These are phyloP conservation scores for Solanum verrucosum DNA, from an alignment of 257 asterid species.

Conservation along the genomic window DNA sequence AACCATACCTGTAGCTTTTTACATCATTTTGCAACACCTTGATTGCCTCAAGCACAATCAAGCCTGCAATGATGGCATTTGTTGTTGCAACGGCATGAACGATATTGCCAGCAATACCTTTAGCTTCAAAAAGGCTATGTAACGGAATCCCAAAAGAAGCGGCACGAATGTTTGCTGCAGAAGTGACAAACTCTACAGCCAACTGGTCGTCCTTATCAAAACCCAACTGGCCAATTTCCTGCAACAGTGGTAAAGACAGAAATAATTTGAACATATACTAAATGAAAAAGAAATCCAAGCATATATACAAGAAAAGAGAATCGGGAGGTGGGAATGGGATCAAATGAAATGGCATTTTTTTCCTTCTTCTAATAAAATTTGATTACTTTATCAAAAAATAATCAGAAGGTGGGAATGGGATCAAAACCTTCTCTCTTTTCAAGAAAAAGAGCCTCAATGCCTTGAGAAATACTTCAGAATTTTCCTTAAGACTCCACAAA, in stretches of 20 bases:
- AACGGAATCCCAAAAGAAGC: conserved; percentile 89
- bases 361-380: neutral
- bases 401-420: neutral
- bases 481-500: conserved; percentile 84
- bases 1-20: conserved; percentile 55
- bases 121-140: conserved; percentile 96
- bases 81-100: conserved; percentile 99
- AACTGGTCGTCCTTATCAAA: conserved; percentile 98
- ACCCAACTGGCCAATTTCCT: conserved; percentile 90
- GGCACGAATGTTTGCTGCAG: conserved; percentile 99
- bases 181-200: conserved; percentile 95
- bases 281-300: neutral
- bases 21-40: conserved; percentile 78
- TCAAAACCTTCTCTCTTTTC: conserved; percentile 64
- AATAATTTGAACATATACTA: neutral
- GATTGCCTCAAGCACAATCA: conserved; percentile 94
- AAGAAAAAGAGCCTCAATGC: conserved; percentile 63
- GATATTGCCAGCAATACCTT: conserved; percentile 97
- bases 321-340: neutral
- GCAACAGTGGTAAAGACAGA: conserved; percentile 3
- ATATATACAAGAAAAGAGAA: neutral
- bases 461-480: conserved; percentile 73
- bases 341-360: neutral
- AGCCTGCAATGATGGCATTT: conserved; percentile 91
- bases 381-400: neutral